Percentiles rank a stretch among this genome's conserved stretches.
phyloP scores from a whole-genome alignment of 1,284 basidiomycete species.

The Sanghuangporus weigelae region DNA sequence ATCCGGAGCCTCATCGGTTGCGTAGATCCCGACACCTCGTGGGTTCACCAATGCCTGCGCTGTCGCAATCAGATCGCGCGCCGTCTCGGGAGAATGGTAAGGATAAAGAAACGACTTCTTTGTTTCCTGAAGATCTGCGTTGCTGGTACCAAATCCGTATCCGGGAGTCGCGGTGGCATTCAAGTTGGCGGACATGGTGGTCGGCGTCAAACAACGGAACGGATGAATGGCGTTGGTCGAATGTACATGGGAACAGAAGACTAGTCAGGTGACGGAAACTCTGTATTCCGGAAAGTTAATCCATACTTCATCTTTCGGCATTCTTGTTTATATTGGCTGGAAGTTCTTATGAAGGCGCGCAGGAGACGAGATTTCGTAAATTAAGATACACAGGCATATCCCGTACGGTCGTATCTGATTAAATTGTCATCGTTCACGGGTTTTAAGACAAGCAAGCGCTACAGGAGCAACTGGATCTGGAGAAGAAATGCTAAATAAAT shows the following conservation, averaged over 20 bases:
- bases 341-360: neutral
- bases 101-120: conserved; percentile 32
- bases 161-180: conserved; percentile 18
- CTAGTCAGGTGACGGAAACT: neutral
- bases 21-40: conserved; percentile 47
- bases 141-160: conserved; percentile 14
- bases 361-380: neutral
- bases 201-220: neutral
- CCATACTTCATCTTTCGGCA: neutral
- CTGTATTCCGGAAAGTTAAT: neutral
- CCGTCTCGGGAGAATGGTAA: conserved; percentile 36
- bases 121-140: neutral
- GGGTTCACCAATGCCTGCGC: conserved; percentile 41
- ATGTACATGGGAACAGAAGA: neutral
- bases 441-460: too few species aligned
- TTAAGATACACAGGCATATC: neutral
- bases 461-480: too few species aligned
- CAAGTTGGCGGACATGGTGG: conserved; percentile 1
- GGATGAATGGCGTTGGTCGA: neutral
- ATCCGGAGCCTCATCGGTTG: conserved; percentile 47
- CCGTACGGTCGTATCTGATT: neutral
- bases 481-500: too few species aligned
- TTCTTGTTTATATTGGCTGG: neutral
- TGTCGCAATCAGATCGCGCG: conserved; percentile 37
- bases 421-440: neutral